Percentiles rank a stretch among this genome's conserved stretches.
Conservation (phyloP, 139 green algal species). For the Gonium pectorale region DNA sequence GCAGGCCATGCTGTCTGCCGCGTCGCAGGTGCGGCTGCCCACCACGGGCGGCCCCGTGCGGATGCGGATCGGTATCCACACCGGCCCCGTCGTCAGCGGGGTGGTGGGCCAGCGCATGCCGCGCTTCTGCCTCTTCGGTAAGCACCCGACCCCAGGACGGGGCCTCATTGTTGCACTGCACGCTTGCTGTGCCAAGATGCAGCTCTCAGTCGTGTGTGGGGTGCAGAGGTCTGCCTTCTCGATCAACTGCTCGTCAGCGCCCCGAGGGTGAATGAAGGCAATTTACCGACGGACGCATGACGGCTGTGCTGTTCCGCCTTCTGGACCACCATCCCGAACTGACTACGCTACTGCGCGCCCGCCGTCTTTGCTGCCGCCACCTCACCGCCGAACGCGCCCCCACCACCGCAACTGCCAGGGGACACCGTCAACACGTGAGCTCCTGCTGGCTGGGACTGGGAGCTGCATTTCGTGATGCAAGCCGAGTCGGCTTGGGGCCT, state of each 20-base stretch:
- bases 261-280: neutral
- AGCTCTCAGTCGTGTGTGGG: neutral
- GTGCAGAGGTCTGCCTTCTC: neutral
- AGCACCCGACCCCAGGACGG: neutral
- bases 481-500: too few species aligned
- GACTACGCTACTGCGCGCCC: neutral
- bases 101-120: slow-evolving; percentile 1
- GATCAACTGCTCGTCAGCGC: neutral
- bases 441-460: too few species aligned
- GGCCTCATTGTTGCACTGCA: neutral
- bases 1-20: neutral
- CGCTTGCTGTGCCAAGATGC: neutral
- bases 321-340: neutral
- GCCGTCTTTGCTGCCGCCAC: neutral
- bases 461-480: too few species aligned
- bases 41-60: neutral
- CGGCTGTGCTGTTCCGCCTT: neutral
- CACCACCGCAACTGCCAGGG: neutral
- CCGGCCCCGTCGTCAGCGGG: neutral
- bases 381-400: neutral
- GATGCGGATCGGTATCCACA: slow-evolving; percentile 2
- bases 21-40: neutral
- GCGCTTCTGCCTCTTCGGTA: slow-evolving; percentile 4
- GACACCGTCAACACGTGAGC: slow-evolving; percentile 32
- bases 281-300: neutral